Evolutionary conservation across 108 stramenopile species (phyloP).

Genomic region (Cyclotella sp.): DNA sequence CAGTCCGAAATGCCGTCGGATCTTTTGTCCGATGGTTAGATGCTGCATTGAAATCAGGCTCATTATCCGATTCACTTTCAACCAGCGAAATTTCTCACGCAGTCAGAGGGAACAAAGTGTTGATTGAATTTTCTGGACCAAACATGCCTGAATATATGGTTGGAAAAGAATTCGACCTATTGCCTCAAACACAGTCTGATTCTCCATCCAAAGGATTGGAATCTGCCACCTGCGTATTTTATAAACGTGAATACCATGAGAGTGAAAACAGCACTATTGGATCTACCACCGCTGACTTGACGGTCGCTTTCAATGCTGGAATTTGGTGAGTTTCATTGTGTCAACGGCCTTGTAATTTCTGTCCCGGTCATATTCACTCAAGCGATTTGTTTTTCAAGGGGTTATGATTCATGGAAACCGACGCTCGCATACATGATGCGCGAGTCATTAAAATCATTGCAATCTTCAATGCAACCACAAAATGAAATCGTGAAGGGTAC

Average conservation of each 20-base stretch:
- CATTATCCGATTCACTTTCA: slow-evolving; percentile 11
- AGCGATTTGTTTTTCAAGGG: slow-evolving; percentile 31
- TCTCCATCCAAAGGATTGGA: slow-evolving; percentile 18
- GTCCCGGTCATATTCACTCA: background rate
- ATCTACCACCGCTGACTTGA: slow-evolving; percentile 51
- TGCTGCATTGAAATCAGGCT: slow-evolving; percentile 37
- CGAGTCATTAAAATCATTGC: background rate
- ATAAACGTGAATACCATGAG: slow-evolving; percentile 74
- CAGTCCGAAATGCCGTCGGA: slow-evolving; percentile 59
- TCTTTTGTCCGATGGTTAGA: slow-evolving; percentile 79
- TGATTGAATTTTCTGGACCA: slow-evolving; percentile 76
- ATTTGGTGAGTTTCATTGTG: slow-evolving; percentile 53
- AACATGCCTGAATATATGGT: slow-evolving; percentile 50
- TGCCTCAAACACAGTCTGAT: slow-evolving; percentile 30
- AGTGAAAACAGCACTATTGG: background rate
- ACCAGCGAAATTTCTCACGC: background rate
- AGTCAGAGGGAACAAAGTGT: slow-evolving; percentile 1
- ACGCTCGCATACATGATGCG: slow-evolving; percentile 60
- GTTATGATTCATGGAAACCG: slow-evolving; percentile 83
- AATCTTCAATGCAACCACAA: slow-evolving; percentile 7
- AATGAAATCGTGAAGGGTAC: slow-evolving; percentile 5
- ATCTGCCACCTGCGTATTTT: slow-evolving; percentile 65
- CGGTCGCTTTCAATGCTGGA: slow-evolving; percentile 83
- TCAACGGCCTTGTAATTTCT: background rate
- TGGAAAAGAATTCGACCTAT: slow-evolving; percentile 47